phyloP scores from a whole-genome alignment of 306 rosid genomes.

The Canavalia gladiata region DNA sequence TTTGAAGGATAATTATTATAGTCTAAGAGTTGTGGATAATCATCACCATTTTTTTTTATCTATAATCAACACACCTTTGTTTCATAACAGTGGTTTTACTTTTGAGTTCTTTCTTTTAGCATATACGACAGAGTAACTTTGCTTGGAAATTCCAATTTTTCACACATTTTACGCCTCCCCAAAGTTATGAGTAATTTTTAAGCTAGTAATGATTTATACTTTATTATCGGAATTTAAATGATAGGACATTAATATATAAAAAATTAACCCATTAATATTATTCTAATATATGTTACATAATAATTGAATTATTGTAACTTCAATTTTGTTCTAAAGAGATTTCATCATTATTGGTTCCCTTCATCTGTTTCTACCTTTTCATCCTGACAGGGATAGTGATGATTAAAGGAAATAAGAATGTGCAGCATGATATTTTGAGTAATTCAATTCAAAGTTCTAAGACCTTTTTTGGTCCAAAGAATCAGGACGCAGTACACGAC shows the following conservation, averaged over 20 bases:
- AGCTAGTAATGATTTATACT: neutral
- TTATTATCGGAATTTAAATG: neutral
- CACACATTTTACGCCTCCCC: neutral
- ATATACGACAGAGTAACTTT: neutral
- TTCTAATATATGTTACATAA: too few relatives aligned
- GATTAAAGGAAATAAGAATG: neutral
- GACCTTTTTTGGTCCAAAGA: constrained; percentile 31
- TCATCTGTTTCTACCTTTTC: neutral
- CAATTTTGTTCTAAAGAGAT: neutral
- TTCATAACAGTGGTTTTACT: neutral
- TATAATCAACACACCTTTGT: neutral
- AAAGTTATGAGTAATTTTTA: neutral
- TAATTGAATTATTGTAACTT: too few relatives aligned
- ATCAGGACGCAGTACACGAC: constrained; percentile 31
- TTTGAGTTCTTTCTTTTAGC: neutral
- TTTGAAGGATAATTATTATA: constrained; percentile 45
- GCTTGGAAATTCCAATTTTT: neutral
- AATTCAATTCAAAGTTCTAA: constrained; percentile 40
- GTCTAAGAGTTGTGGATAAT: constrained; percentile 51
- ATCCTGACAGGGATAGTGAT: neutral
- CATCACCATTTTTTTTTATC: constrained; percentile 23
- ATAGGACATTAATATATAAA: too few relatives aligned
- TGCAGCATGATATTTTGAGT: neutral
- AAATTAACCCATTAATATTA: too few relatives aligned
- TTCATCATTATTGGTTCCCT: neutral